Percentiles rank a stretch among this genome's conserved stretches.
Evolutionary conservation across 2,329 filamentous ascomycete genomes (phyloP).

Genomic region (Ambrosiella cleistominuta): DNA sequence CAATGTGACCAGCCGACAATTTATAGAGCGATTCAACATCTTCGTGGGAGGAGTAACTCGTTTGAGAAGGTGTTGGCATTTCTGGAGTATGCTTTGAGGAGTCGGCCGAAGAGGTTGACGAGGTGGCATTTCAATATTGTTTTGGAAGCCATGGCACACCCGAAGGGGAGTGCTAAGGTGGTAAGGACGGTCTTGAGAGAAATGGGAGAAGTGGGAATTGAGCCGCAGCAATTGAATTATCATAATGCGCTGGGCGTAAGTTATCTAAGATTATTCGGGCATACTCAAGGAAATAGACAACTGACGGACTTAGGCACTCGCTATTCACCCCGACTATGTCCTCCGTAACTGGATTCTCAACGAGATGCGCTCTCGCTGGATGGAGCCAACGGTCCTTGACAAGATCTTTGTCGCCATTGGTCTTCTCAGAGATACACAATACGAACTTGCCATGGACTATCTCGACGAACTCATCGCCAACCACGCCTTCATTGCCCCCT

Average conservation of each 20-base stretch:
- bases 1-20: conserved; percentile 19
- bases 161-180: conserved; percentile 47
- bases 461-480: conserved; percentile 48
- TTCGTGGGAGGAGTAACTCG: conserved; percentile 19
- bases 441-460: conserved; percentile 60
- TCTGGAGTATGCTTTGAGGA: conserved; percentile 39
- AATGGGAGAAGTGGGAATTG: conserved; percentile 45
- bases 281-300: not conserved
- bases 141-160: conserved; percentile 52
- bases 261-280: not conserved
- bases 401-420: conserved; percentile 50
- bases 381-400: conserved; percentile 32
- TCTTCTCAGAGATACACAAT: conserved; percentile 61
- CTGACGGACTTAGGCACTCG: conserved; percentile 37
- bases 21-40: conserved; percentile 29
- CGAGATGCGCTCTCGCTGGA: conserved; percentile 59
- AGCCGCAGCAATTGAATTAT: conserved; percentile 48
- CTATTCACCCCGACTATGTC: conserved; percentile 73
- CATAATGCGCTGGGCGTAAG: conserved; percentile 52
- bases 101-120: conserved; percentile 37
- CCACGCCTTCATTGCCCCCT: conserved; percentile 39
- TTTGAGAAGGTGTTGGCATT: conserved; percentile 18
- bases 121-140: conserved; percentile 53
- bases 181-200: conserved; percentile 51
- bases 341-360: conserved; percentile 53